Conservation (phyloP, 192 early-diverging fungal species). For the Coemansia sp. region DNA sequence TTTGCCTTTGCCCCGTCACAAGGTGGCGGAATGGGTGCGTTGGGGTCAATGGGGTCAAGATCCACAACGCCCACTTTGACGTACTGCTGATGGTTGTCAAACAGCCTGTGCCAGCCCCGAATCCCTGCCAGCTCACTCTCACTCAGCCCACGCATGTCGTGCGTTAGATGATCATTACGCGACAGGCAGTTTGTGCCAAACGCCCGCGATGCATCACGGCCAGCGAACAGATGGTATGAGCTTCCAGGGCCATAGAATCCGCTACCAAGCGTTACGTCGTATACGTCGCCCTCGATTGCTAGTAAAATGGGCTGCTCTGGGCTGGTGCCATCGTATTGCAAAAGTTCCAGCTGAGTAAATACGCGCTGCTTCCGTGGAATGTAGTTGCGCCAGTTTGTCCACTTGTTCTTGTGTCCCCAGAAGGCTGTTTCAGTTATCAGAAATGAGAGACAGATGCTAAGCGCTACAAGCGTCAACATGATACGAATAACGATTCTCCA, state of each 20-base stretch:
- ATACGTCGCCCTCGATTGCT: constrained; percentile 89
- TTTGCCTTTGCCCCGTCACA: constrained; percentile 63
- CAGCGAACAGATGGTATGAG: constrained; percentile 85
- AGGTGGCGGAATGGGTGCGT: constrained; percentile 76
- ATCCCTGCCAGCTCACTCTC: constrained; percentile 70
- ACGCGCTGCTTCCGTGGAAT: constrained; percentile 65
- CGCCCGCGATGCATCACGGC: constrained; percentile 88
- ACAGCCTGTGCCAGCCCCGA: constrained; percentile 83
- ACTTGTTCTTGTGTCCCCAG: constrained; percentile 73
- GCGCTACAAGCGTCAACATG: constrained; percentile 22
- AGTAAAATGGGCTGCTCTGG: constrained; percentile 81
- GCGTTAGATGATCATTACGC: constrained; percentile 76
- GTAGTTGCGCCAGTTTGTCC: constrained; percentile 68
- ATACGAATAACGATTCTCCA: constrained; percentile 49
- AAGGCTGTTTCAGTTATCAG: constrained; percentile 74
- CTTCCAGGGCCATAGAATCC: constrained; percentile 77
- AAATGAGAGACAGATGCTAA: constrained; percentile 57
- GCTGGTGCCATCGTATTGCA: constrained; percentile 81
- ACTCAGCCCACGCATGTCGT: constrained; percentile 86
- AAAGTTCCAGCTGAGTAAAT: constrained; percentile 77
- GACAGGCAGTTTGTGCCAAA: constrained; percentile 95
- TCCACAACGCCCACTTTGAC: constrained; percentile 80
- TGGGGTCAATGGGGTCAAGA: constrained; percentile 78
- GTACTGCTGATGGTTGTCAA: constrained; percentile 83
- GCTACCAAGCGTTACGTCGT: constrained; percentile 80